phyloP scores from a whole-genome alignment of 805 yeast genomes.

The Saccharomyces kudriavzevii region DNA sequence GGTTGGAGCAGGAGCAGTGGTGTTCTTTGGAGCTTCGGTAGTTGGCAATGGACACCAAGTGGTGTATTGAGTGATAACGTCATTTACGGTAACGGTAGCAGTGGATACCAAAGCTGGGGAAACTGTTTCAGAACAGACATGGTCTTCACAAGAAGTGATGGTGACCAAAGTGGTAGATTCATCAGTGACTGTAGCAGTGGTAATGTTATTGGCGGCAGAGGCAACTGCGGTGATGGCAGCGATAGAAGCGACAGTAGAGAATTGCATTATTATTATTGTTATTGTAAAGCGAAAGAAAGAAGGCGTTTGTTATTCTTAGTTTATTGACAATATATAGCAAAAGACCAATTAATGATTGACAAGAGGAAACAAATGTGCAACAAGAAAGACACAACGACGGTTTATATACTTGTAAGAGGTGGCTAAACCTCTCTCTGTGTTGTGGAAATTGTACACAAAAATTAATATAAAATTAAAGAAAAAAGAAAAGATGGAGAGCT shows the following conservation, averaged over 20 bases:
- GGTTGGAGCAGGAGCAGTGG: constrained; percentile 22
- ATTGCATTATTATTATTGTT: constrained; percentile 30
- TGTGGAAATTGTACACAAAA: neutral
- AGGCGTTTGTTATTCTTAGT: constrained; percentile 9
- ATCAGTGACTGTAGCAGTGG: constrained; percentile 13
- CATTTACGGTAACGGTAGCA: constrained; percentile 20
- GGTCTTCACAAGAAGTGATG: constrained; percentile 11
- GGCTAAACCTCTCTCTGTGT: neutral
- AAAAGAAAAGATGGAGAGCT: neutral
- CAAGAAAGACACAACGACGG: neutral
- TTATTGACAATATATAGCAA: constrained; percentile 10
- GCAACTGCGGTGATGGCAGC: constrained; percentile 26
- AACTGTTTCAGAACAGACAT: constrained; percentile 8
- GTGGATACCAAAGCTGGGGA: constrained; percentile 14
- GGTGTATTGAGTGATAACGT: constrained; percentile 25
- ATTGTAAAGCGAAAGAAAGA: constrained; percentile 25
- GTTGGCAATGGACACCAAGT: constrained; percentile 31
- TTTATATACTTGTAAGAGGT: neutral
- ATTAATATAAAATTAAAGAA: neutral
- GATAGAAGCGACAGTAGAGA: constrained; percentile 34
- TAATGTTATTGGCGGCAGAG: constrained; percentile 19
- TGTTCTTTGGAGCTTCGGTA: constrained; percentile 13
- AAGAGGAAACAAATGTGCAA: neutral
- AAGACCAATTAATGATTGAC: neutral
- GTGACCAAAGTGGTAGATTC: constrained; percentile 2